Evolutionary conservation across 805 yeast species (phyloP).

Genomic region (Schizosaccharomyces japonicus): DNA sequence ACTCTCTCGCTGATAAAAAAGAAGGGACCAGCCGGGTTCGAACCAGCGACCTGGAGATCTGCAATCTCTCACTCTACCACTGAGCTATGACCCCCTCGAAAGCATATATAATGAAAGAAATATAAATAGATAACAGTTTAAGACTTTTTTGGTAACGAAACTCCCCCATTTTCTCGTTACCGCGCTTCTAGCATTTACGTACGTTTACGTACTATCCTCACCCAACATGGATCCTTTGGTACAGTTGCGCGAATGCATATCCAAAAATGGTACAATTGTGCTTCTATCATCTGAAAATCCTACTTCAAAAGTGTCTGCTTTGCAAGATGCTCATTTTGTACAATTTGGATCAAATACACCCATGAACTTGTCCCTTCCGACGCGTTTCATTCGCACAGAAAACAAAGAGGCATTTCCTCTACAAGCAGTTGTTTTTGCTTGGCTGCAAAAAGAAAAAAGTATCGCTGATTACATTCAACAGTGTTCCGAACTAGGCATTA

Average conservation of each 20-base stretch:
- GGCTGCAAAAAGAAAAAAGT: conserved; percentile 47
- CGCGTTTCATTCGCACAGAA: background rate
- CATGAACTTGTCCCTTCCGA: background rate
- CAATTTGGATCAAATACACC: background rate
- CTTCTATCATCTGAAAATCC: background rate
- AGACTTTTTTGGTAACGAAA: no score
- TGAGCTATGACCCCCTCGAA: no score
- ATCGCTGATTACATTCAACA: conserved; percentile 62
- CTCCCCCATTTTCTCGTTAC: no score
- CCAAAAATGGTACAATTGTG: background rate
- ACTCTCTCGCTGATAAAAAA: no score
- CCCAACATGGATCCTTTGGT: background rate
- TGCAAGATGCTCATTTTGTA: background rate
- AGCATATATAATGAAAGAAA: no score
- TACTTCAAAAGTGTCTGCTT: background rate
- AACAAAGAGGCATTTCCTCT: background rate
- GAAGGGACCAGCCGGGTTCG: no score
- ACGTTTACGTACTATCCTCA: no score
- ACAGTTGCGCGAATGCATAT: background rate
- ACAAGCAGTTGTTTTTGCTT: conserved; percentile 39
- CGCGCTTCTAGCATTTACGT: no score
- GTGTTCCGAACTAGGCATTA: conserved; percentile 38
- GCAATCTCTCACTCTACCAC: no score
- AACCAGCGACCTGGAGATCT: no score
- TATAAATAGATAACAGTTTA: no score